Percentiles rank a stretch among this genome's conserved stretches.
Evolutionary conservation across 2,329 filamentous ascomycete genomes (phyloP).

Genomic region (Fusarium dimerum): DNA sequence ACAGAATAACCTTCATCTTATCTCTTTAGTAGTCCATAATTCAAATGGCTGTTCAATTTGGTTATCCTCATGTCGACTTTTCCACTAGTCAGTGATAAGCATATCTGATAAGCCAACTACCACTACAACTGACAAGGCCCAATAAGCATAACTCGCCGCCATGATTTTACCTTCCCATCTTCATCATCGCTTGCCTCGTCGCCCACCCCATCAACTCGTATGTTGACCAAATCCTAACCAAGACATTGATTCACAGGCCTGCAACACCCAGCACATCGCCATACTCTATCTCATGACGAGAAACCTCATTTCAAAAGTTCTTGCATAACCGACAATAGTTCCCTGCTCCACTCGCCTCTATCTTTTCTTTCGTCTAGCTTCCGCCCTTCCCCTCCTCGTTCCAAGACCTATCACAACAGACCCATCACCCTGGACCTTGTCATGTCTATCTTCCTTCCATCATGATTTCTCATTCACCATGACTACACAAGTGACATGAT

Average conservation of each 20-base stretch:
- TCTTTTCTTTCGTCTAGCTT: not conserved
- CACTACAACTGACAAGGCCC: too few relatives aligned
- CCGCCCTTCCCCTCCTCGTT: not conserved
- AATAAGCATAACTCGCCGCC: too few relatives aligned
- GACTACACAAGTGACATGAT: not conserved
- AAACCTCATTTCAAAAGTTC: conserved; percentile 17
- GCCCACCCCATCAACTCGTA: not conserved
- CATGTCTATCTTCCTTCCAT: too few relatives aligned
- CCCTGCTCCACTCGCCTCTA: conserved; percentile 14
- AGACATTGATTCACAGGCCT: not conserved
- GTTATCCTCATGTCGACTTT: too few relatives aligned
- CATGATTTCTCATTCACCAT: too few relatives aligned
- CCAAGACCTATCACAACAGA: conserved; percentile 15
- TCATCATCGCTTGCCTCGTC: not conserved
- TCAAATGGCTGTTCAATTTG: too few relatives aligned
- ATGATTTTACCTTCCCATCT: not conserved
- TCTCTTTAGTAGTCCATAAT: too few relatives aligned
- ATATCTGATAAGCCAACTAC: too few relatives aligned
- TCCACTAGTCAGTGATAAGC: too few relatives aligned
- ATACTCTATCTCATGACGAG: conserved; percentile 1
- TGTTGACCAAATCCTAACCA: not conserved
- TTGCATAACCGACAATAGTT: conserved; percentile 20
- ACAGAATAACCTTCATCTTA: too few relatives aligned
- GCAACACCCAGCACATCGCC: not conserved
- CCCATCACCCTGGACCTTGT: conserved; percentile 5